Base-by-base conservation (phyloP, 1,284 basidiomycete genomes). In the Cutaneotrichosporon daszewskae region DNA sequence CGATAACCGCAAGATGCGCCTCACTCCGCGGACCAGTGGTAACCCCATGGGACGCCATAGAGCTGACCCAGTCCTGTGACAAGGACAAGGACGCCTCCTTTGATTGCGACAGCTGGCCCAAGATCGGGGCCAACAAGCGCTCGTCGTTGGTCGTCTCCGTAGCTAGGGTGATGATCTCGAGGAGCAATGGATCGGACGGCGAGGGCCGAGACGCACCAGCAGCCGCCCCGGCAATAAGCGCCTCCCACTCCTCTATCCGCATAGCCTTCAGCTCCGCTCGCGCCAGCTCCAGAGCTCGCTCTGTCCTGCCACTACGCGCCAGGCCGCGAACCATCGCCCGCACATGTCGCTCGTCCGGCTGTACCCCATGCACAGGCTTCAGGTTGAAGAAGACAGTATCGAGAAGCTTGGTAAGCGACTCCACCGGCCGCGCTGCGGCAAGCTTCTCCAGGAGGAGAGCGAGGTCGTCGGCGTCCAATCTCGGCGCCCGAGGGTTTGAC, bases 381-480 rank as follows among this genome's bases (percentile, higher is more conserved):
- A 48, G 24, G 37, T 57, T 55, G 14, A 26, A 41, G 28, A 45
- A 53, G 8, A 57, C 13, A n/a, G n/a, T n/a, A n/a, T n/a, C n/a
- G n/a, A n/a, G n/a, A n/a, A n/a, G n/a, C n/a, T n/a, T n/a, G n/a
- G n/a, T n/a, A n/a, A n/a, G n/a, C n/a, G n/a, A n/a, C n/a, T n/a
- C n/a, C n/a, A n/a, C n/a, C n/a, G n/a, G n/a, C n/a, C n/a, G n/a
- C n/a, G n/a, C n/a, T n/a, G n/a, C n/a, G n/a, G n/a, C n/a, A n/a
- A n/a, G n/a, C n/a, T n/a, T n/a, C n/a, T n/a, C n/a, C n/a, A n/a
- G n/a, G n/a, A n/a, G n/a, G n/a, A n/a, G n/a, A n/a, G n/a, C n/a
- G n/a, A n/a, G n/a, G n/a, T n/a, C n/a, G n/a, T n/a, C n/a, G n/a
- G n/a, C n/a, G n/a, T n/a, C n/a, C n/a, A n/a, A n/a, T n/a, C n/a